Base-by-base conservation (phyloP, 345 rosid species). In the Eucalyptus lansdowneana region DNA sequence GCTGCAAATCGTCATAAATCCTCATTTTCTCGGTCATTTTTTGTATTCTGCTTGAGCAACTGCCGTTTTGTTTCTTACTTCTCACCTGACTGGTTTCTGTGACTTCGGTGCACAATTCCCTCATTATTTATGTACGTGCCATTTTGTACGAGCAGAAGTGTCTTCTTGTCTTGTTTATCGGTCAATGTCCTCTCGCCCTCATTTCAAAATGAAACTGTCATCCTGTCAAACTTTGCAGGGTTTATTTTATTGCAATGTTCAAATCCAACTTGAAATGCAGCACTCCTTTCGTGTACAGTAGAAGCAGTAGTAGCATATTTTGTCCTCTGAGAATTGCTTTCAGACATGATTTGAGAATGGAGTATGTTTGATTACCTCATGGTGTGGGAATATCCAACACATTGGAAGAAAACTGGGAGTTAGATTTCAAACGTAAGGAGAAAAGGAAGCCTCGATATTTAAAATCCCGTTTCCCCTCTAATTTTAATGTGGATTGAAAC, bases 391-490 rank as follows among this genome's bases (percentile, higher is more conserved):
- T 54, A 54, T 54, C 58, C 58, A 54, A 56, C 62, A 56, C 4
- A 56, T 4, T 56, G 5, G 22, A 9, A 56, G 62, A 24, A 56
- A 56, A 54, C 5, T 54, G 3, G 0, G 58, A 54, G 58, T 54
- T 54, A 2, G 50, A 54, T 54, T 54, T 54, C 25, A 19, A 21
- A 54, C 1, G 25, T 4, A 0, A 54, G 25, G 58, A 54, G 58
- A 54, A 54, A 54, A 54, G 58, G 58, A 54, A 54, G 58, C 58
- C 24, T 21, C 25, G 25, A 54, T 54, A 54, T 1, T 54, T 54
- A 54, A 1, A 21, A 54, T 54, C 58, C 58, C 1, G 0, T 0
- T 2, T 9, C 5, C 25, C 11, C 58, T 54, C 24, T 8, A 54
- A 54, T 8, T 19, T 54, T 54, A 54, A 21, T 19, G 58, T 21